Base-by-base conservation (phyloP, 2,329 filamentous ascomycete genomes). In the Colletotrichum sidae region DNA sequence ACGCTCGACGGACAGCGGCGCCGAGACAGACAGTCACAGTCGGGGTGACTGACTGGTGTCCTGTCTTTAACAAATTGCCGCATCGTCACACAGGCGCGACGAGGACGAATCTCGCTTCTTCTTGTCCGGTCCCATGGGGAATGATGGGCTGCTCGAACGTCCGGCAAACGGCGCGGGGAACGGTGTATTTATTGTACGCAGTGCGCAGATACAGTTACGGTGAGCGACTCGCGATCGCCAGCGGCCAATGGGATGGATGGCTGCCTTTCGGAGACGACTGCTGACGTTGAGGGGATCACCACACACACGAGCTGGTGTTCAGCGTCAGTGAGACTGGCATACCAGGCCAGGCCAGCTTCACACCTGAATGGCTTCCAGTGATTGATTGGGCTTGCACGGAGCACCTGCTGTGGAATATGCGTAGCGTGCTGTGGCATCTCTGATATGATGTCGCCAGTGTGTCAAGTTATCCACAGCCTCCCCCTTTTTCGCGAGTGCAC, bases 391-490 rank as follows among this genome's bases (percentile, higher is more conserved):
- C 25, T 25, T 25, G 25, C 25, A 25, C 25, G 25, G 25, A 25
- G 25, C 25, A 25, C 25, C 3, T 25, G 25, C 25, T 25, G 25
- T 25, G 25, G 25, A 4, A 25, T 25, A 25, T 25, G 25, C 25
- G 25, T 25, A 25, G 25, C 4, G 25, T 25, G 37, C 13, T 25
- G 45, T 34, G 17, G 11, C 9, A 15, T n/a, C 55, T 34, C 55
- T 10, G 46, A 51, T 58, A 45, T 62, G 52, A 47, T 55, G 62
- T 62, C 46, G 62, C 42, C 52, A 13, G 46, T 53, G 62, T 65
- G 58, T 62, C 62, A 56, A 62, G 58, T 65, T 53, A 52, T 62
- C 42, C 58, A 62, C 62, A 39, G 41, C 58, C 46, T 34, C 58
- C 58, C 62, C 62, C 58, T 56, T 56, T 61, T 53, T 17, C 34